phyloP scores from a whole-genome alignment of 768 basidiomycete species.

The Lactarius quietus region DNA sequence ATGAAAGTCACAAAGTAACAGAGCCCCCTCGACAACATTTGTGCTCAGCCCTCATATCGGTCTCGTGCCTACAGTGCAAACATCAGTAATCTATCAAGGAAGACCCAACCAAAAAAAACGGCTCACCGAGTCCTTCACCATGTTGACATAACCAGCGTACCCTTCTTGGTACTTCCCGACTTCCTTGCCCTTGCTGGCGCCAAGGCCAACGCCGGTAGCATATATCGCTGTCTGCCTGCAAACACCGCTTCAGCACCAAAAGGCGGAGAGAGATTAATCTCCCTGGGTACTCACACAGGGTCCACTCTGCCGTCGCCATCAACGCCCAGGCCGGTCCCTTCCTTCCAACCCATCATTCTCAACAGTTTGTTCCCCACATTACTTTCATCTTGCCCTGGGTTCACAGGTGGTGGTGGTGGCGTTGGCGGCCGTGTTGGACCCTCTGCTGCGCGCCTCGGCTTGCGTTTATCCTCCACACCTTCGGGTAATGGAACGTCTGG shows the following conservation, averaged over 20 bases:
- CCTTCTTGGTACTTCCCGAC: constrained; percentile 68
- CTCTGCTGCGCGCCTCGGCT: constrained; percentile 50
- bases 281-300: constrained; percentile 61
- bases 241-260: constrained; percentile 1
- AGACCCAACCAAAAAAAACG: background rate
- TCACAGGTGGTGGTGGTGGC: constrained; percentile 58
- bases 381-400: constrained; percentile 73
- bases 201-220: constrained; percentile 82
- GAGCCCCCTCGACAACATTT: background rate
- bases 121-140: constrained; percentile 69
- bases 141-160: constrained; percentile 64
- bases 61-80: constrained; percentile 27
- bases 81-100: background rate
- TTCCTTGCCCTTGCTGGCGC: constrained; percentile 89
- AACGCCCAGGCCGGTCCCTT: constrained; percentile 82
- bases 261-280: background rate
- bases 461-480: constrained; percentile 41
- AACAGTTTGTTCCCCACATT: constrained; percentile 92
- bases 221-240: constrained; percentile 79
- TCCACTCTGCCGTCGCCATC: constrained; percentile 83
- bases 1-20: constrained; percentile 7
- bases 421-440: constrained; percentile 59
- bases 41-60: constrained; percentile 25
- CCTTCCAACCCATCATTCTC: constrained; percentile 98
- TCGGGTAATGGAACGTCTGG: constrained; percentile 74